Base-by-base conservation (phyloP, 345 rosid genomes). In the Leavenworthia alabamica region DNA sequence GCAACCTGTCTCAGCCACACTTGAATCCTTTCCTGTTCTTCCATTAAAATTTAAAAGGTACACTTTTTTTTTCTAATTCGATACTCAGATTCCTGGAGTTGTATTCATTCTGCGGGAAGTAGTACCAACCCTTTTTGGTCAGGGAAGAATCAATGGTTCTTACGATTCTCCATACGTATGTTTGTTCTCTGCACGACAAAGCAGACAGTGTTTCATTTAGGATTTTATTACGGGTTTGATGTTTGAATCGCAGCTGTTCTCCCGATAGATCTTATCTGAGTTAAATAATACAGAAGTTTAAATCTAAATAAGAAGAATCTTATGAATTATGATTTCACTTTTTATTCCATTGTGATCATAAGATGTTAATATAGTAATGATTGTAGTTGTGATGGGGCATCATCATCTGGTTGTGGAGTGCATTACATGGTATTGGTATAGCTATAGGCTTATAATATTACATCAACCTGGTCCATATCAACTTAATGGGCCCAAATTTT, bases 1-100 rank as follows among this genome's bases (percentile, higher is more conserved):
- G 99, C 96, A 29, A 83, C 90, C 27, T 81, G 92, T 75, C 77
- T 81, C 19, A 80, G 85, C 75, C 82, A 86, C 51, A 78, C 90
- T 50, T 90, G 75, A 78, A 23, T 23, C 32, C 53, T 13, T 14
- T 52, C 12, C 16, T 2, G 27, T 19, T 37, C 65, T 46, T 56
- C 56, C 57, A 47, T 66, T 13, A 12, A n/a, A n/a, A n/a, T n/a
- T n/a, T n/a, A n/a, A n/a, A n/a, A 66, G 68, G 60, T 68, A 24
- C 40, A 46, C 48, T 66, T 28, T 17, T 48, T 22, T 9, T 32
- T 12, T 19, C 15, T 6, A 13, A 44, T 36, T 56, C 6, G 59
- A 67, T 58, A 31, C 49, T 56, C 11, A 27, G 42, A 29, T 19
- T 68, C 47, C 47, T 32, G 29, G 31, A 44, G 61, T 33, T 51